A percentile compares a stretch with the other conserved stretches of the same genome.
phyloP scores from a whole-genome alignment of 116 monocot genomes.

The Iris pallida region DNA sequence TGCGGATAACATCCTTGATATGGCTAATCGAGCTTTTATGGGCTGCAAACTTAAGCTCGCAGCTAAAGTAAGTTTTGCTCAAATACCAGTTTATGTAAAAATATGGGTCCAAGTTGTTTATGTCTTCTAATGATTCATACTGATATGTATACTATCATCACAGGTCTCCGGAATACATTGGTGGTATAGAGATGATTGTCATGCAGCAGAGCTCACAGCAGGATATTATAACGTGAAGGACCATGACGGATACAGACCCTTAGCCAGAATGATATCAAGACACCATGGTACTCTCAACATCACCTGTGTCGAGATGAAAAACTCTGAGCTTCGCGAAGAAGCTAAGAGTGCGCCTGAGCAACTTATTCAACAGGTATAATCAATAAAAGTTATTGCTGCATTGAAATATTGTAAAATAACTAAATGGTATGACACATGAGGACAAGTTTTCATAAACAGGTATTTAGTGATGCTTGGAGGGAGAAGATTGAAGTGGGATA shows the following conservation, averaged over 20 bases:
- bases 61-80: constrained; percentile 30
- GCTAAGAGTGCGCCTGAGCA: constrained; percentile 46
- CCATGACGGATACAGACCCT: constrained; percentile 41
- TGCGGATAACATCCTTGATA: constrained; percentile 48
- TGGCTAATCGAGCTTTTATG: constrained; percentile 37
- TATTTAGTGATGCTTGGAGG: constrained; percentile 40
- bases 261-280: constrained; percentile 40
- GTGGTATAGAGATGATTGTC: constrained; percentile 37
- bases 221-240: constrained; percentile 51
- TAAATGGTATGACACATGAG: not conserved
- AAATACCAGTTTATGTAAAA: too few relatives aligned
- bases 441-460: constrained; percentile 7
- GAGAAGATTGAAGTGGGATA: constrained; percentile 37
- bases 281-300: constrained; percentile 40
- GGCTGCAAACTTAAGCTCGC: constrained; percentile 52
- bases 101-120: too few relatives aligned
- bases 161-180: constrained; percentile 58
- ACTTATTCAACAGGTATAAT: constrained; percentile 48
- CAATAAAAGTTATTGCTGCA: not conserved
- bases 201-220: constrained; percentile 61
- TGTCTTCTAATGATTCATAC: too few relatives aligned
- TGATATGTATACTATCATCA: too few relatives aligned
- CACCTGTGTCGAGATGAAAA: constrained; percentile 55
- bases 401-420: not conserved
- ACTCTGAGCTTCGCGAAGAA: constrained; percentile 31